These are phyloP conservation scores for Tricholoma furcatifolium DNA, from an alignment of 768 basidiomycete genomes.

Conservation along the genomic window DNA sequence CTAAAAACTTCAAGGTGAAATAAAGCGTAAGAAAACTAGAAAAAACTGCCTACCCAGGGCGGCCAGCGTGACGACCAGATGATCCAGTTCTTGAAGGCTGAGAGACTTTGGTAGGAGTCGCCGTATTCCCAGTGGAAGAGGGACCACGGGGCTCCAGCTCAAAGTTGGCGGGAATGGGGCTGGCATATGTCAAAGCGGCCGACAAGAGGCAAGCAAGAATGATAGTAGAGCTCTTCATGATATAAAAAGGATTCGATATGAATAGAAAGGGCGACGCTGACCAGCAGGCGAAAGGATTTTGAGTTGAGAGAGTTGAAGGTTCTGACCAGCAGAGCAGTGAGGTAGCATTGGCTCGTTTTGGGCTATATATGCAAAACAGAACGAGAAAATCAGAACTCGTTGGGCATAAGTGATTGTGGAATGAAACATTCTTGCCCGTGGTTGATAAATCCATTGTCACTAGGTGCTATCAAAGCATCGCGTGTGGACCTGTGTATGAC, in stretches of 20 bases:
- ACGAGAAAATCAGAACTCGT: too few species aligned
- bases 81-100: too few species aligned
- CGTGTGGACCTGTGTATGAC: too few species aligned
- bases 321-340: slow-evolving; percentile 2
- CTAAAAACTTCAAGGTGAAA: too few species aligned
- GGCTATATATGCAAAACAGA: too few species aligned
- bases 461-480: too few species aligned
- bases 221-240: slow-evolving; percentile 1
- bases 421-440: too few species aligned
- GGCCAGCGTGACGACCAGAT: too few species aligned
- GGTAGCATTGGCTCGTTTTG: not conserved
- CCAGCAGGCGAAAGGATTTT: slow-evolving; percentile 2
- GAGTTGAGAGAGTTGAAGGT: not conserved
- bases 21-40: too few species aligned
- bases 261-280: not conserved
- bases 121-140: not conserved
- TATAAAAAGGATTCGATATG: not conserved
- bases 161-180: not conserved
- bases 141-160: not conserved
- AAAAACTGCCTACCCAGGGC: too few species aligned
- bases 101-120: not conserved
- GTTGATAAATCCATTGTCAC: too few species aligned
- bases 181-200: not conserved
- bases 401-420: too few species aligned
- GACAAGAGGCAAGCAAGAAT: not conserved